These are phyloP conservation scores for Ophiostoma piceae DNA, from an alignment of 2,329 filamentous ascomycete species.

Conservation along the genomic window DNA sequence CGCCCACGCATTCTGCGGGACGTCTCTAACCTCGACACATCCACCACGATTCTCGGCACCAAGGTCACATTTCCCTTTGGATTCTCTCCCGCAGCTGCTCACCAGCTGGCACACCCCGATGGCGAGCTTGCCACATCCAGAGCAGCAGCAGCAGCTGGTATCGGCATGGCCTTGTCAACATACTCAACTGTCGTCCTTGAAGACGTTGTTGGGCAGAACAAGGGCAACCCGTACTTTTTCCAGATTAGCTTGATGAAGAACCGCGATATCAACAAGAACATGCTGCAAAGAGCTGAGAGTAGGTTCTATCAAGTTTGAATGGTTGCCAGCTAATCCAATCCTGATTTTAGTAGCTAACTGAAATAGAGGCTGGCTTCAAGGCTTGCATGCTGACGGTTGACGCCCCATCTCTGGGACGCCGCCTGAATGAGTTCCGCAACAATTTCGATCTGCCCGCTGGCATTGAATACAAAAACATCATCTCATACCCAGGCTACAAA, in stretches of 20 bases:
- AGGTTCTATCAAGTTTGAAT: neutral
- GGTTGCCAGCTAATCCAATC: too few relatives aligned
- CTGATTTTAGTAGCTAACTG: neutral
- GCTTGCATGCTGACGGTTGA: slow-evolving; percentile 50
- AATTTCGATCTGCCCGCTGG: neutral
- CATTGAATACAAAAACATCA: neutral
- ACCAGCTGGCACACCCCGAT: slow-evolving; percentile 47
- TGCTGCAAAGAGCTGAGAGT: slow-evolving; percentile 31
- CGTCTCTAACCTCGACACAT: slow-evolving; percentile 29
- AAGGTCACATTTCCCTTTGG: slow-evolving; percentile 44
- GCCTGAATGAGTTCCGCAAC: slow-evolving; percentile 23
- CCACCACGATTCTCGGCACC: slow-evolving; percentile 29
- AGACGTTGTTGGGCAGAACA: slow-evolving; percentile 36
- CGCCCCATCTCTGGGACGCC: slow-evolving; percentile 39
- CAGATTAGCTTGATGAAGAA: slow-evolving; percentile 52
- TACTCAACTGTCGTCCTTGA: slow-evolving; percentile 39
- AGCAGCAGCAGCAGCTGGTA: slow-evolving; percentile 40
- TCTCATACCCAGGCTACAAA: neutral
- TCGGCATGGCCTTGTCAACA: slow-evolving; percentile 44
- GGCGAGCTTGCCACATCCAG: slow-evolving; percentile 47
- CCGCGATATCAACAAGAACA: slow-evolving; percentile 38
- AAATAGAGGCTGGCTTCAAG: slow-evolving; percentile 22
- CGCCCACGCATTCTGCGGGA: slow-evolving; percentile 35
- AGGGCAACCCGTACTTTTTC: slow-evolving; percentile 39
- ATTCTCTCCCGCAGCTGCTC: slow-evolving; percentile 50